Percentiles rank a stretch among this genome's conserved stretches.
Evolutionary conservation across 129 eudicot genomes (phyloP).

Genomic region (Chrysanthemum seticuspe): DNA sequence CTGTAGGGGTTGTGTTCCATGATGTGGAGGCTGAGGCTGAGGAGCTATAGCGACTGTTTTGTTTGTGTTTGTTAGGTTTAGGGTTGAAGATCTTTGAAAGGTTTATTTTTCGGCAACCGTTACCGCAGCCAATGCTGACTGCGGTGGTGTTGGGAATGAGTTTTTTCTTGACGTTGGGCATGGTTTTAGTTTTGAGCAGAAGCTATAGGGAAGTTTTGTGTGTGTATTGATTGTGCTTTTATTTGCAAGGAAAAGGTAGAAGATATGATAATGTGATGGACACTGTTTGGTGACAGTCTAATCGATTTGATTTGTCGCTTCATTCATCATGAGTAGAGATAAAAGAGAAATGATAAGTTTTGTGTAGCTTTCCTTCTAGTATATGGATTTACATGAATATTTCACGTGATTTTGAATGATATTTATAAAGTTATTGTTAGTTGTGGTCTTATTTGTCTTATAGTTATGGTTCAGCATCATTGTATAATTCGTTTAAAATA

Average conservation of each 20-base stretch:
- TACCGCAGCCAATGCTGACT: constrained; percentile 66
- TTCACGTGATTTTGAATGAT: too few species aligned
- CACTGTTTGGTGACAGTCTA: constrained; percentile 36
- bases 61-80: constrained; percentile 31
- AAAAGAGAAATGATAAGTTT: too few species aligned
- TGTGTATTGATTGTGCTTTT: constrained; percentile 18
- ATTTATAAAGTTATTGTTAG: too few species aligned
- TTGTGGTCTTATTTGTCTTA: too few species aligned
- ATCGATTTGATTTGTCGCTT: constrained; percentile 18
- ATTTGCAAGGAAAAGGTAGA: constrained; percentile 21
- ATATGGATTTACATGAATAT: too few species aligned
- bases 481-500: too few species aligned
- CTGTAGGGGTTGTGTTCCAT: constrained; percentile 35
- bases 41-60: constrained; percentile 29
- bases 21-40: constrained; percentile 39
- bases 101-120: constrained; percentile 49
- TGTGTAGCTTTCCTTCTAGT: too few species aligned
- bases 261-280: constrained; percentile 26
- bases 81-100: constrained; percentile 60
- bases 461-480: too few species aligned
- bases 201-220: neutral
- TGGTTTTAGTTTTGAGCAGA: constrained; percentile 8
- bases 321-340: neutral
- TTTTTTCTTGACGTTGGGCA: constrained; percentile 54
- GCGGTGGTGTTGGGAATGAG: constrained; percentile 39